A percentile compares a stretch with the other conserved stretches of the same genome.
Evolutionary conservation across 2,329 filamentous ascomycete species (phyloP).

Genomic region (Aspergillus brasiliensis): DNA sequence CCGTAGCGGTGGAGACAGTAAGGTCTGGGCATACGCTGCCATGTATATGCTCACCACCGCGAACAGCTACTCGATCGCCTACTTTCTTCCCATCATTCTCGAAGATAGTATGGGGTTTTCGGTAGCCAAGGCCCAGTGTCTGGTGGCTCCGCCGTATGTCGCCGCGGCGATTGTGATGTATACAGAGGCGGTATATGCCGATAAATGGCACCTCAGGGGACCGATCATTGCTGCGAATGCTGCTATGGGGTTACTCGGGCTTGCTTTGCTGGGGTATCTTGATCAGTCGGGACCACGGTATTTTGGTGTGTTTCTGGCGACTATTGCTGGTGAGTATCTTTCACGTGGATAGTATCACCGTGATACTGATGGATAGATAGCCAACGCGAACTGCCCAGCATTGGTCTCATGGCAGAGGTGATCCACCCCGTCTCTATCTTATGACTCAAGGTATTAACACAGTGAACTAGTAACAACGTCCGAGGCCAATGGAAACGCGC

Average conservation of each 20-base stretch:
- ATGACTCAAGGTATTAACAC: background rate
- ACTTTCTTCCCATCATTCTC: slow-evolving; percentile 78
- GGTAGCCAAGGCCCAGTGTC: slow-evolving; percentile 66
- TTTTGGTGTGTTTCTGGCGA: slow-evolving; percentile 71
- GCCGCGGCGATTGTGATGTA: slow-evolving; percentile 74
- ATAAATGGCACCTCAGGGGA: slow-evolving; percentile 65
- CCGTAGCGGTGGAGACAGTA: slow-evolving; percentile 50
- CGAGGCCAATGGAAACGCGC: slow-evolving; percentile 84
- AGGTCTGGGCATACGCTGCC: slow-evolving; percentile 58
- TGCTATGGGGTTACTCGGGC: slow-evolving; percentile 64
- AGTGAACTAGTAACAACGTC: slow-evolving; percentile 69
- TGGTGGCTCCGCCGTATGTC: slow-evolving; percentile 70
- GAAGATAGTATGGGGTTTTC: slow-evolving; percentile 63
- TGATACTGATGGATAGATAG: background rate
- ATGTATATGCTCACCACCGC: slow-evolving; percentile 63
- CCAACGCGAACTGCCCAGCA: slow-evolving; percentile 47
- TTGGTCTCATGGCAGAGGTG: slow-evolving; percentile 72
- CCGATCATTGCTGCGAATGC: slow-evolving; percentile 67
- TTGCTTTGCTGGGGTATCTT: slow-evolving; percentile 70
- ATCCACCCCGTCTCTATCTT: background rate
- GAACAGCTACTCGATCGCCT: slow-evolving; percentile 75
- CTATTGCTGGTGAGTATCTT: slow-evolving; percentile 67
- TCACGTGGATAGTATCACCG: background rate
- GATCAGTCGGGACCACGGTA: slow-evolving; percentile 60
- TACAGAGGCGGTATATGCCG: slow-evolving; percentile 60